Percentiles rank a stretch among this genome's conserved stretches.
phyloP scores from a whole-genome alignment of 208 protist species.

The Trypanosoma avium region DNA sequence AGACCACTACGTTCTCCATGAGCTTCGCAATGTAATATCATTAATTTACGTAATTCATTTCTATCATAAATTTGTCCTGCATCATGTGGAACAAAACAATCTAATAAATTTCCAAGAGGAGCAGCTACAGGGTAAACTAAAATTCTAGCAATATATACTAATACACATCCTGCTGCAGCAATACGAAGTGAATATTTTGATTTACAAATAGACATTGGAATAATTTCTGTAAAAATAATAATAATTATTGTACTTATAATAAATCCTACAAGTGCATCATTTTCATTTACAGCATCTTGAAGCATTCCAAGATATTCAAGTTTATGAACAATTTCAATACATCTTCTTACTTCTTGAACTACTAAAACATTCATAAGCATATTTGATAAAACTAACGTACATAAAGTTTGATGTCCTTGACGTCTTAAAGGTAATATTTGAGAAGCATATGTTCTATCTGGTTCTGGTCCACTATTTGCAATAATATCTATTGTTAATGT shows the following conservation, averaged over 20 bases:
- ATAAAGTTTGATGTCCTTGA: conserved; percentile 82
- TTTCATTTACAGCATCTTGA: conserved; percentile 8
- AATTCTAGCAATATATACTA: conserved; percentile 80
- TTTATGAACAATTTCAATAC: conserved; percentile 55
- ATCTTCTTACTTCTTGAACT: conserved; percentile 65
- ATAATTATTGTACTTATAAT: conserved; percentile 76
- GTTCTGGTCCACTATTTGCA: conserved; percentile 73
- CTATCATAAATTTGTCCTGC: conserved; percentile 86
- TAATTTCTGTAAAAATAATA: conserved; percentile 81
- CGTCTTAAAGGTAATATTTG: conserved; percentile 74
- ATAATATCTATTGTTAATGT: conserved; percentile 88
- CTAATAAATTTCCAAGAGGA: conserved; percentile 79
- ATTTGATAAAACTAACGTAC: conserved; percentile 85
- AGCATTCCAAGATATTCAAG: conserved; percentile 12
- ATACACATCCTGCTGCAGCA: conserved; percentile 66
- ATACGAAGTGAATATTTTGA: conserved; percentile 84
- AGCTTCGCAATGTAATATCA: conserved; percentile 82
- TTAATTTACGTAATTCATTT: conserved; percentile 83
- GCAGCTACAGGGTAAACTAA: conserved; percentile 75
- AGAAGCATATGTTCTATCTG: conserved; percentile 77
- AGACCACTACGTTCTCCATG: conserved; percentile 49
- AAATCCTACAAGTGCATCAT: conserved; percentile 56
- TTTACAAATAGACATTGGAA: conserved; percentile 90
- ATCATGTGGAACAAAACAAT: conserved; percentile 63
- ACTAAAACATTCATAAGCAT: conserved; percentile 89